Evolutionary conservation across 495 filamentous ascomycete genomes (phyloP).

Genomic region (Lophium mytilinum): DNA sequence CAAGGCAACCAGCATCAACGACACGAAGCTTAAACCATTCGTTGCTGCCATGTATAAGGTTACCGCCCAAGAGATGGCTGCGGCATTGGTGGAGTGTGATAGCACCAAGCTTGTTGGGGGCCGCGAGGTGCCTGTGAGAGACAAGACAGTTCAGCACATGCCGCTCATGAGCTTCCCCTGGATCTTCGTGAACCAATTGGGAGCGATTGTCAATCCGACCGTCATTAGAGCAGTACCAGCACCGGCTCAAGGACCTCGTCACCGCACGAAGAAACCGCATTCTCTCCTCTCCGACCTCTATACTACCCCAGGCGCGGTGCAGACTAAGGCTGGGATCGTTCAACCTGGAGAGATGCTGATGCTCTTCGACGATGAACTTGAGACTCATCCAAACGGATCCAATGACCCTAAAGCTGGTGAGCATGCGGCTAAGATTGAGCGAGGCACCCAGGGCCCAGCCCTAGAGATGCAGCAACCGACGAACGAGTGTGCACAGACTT

Average conservation of each 20-base stretch:
- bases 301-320: constrained; percentile 3
- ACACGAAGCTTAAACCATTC: constrained; percentile 58
- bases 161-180: constrained; percentile 93
- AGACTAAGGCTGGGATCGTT: constrained; percentile 22
- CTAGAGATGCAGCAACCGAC: background rate
- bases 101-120: constrained; percentile 32
- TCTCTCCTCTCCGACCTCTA: background rate
- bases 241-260: background rate
- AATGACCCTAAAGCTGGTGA: background rate
- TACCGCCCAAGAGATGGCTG: constrained; percentile 60
- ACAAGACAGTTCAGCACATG: constrained; percentile 42
- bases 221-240: background rate
- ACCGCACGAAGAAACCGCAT: constrained; percentile 1
- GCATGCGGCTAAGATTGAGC: background rate
- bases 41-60: constrained; percentile 81
- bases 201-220: constrained; percentile 50
- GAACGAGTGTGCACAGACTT: too few relatives aligned
- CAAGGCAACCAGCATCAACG: constrained; percentile 41
- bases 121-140: constrained; percentile 28
- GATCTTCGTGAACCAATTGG: constrained; percentile 69
- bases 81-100: constrained; percentile 42
- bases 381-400: background rate
- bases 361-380: constrained; percentile 26
- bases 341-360: constrained; percentile 36
- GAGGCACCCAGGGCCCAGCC: background rate